These are phyloP conservation scores for Dioscorea cayenensis DNA, from an alignment of 116 monocot species.

Conservation along the genomic window DNA sequence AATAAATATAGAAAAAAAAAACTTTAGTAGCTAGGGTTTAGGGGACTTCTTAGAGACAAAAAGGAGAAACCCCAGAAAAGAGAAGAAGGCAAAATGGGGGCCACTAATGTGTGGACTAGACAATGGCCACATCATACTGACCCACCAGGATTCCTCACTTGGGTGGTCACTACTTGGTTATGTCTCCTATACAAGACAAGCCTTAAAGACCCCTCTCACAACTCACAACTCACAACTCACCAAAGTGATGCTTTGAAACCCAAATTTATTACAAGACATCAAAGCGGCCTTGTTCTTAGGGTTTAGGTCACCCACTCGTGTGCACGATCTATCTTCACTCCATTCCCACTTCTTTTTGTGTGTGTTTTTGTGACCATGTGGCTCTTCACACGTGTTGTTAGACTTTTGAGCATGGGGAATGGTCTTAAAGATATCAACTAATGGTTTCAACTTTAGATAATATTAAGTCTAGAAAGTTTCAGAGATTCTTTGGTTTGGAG, in stretches of 20 bases:
- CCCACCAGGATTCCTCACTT: background rate
- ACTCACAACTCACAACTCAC: background rate
- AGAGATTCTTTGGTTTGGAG: no score
- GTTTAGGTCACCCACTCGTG: conserved; percentile 4
- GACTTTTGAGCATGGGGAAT: background rate
- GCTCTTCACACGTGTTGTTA: background rate
- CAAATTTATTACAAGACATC: background rate
- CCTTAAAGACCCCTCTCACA: background rate
- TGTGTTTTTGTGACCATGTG: background rate
- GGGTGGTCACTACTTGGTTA: background rate
- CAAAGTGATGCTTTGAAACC: background rate
- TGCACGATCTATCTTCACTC: conserved; percentile 2
- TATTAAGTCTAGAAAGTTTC: no score
- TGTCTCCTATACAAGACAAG: conserved; percentile 1
- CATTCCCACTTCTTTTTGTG: no score
- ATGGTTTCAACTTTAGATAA: no score
- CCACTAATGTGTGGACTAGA: background rate
- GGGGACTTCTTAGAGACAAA: no score
- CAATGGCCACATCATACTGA: background rate
- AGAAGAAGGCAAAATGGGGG: background rate
- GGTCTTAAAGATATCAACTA: no score
- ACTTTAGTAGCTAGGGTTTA: background rate
- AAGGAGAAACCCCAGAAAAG: no score
- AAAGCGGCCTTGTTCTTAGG: background rate
- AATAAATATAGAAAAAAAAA: background rate